phyloP scores from a whole-genome alignment of 1,284 basidiomycete genomes.

The Puccinia polysora region DNA sequence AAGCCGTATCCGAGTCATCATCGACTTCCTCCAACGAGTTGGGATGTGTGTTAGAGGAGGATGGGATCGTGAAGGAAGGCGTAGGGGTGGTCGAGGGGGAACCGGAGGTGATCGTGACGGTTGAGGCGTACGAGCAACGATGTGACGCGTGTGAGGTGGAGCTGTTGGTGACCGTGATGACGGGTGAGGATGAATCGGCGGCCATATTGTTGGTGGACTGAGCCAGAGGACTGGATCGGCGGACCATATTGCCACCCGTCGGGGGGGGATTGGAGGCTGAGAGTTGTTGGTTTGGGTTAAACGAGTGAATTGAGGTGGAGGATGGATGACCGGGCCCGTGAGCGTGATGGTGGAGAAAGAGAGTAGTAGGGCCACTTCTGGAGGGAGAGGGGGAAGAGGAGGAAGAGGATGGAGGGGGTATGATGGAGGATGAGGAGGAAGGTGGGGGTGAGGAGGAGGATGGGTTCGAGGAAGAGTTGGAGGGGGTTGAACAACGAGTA shows the following conservation, averaged over 20 bases:
- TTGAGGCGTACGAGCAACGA: slow-evolving; percentile 7
- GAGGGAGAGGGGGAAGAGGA: slow-evolving; percentile 6
- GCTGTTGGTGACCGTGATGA: neutral
- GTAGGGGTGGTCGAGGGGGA: neutral
- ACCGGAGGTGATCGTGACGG: slow-evolving; percentile 7
- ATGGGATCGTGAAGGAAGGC: neutral
- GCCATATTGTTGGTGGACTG: neutral
- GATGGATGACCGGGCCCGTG: neutral
- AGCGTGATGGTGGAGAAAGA: neutral
- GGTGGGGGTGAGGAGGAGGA: neutral
- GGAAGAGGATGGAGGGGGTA: neutral
- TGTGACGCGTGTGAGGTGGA: neutral
- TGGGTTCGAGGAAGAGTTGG: neutral
- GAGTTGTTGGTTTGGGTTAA: too few species aligned
- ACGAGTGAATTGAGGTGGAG: slow-evolving; percentile 11
- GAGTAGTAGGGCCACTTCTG: neutral
- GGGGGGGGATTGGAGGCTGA: too few species aligned
- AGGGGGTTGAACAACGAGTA: slow-evolving; percentile 1
- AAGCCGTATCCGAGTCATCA: slow-evolving; percentile 19
- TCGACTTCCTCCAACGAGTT: slow-evolving; percentile 4
- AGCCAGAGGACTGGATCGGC: slow-evolving; percentile 34
- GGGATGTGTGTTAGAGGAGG: too few species aligned
- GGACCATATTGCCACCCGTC: slow-evolving; percentile 9
- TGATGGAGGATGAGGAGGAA: neutral
- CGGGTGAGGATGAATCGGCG: neutral